A percentile compares a stretch with the other conserved stretches of the same genome.
Evolutionary conservation across 2,329 filamentous ascomycete genomes (phyloP).

Genomic region (Alternaria solani): DNA sequence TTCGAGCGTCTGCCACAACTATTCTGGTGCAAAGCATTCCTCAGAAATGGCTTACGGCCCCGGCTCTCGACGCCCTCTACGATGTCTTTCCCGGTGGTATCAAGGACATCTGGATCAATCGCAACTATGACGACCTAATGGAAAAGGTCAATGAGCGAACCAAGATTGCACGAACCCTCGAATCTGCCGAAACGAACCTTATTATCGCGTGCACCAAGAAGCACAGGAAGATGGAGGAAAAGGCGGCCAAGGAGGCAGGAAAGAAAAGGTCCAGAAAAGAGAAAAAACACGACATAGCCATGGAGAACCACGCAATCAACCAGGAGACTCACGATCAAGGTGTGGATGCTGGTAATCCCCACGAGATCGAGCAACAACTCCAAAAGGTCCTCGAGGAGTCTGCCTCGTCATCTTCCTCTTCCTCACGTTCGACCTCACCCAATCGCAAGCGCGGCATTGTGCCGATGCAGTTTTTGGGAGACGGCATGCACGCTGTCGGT

Average conservation of each 20-base stretch:
- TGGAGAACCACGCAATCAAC: conserved; percentile 63
- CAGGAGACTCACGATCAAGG: conserved; percentile 62
- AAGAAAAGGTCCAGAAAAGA: conserved; percentile 60
- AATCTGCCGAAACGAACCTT: conserved; percentile 83
- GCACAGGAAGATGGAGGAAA: conserved; percentile 72
- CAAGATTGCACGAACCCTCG: conserved; percentile 73
- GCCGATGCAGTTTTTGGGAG: conserved; percentile 59
- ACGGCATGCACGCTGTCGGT: conserved; percentile 53
- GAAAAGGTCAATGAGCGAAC: conserved; percentile 84
- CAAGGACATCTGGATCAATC: conserved; percentile 95
- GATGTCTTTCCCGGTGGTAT: conserved; percentile 97
- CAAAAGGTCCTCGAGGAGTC: conserved; percentile 54
- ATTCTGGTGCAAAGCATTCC: conserved; percentile 93
- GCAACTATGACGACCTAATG: conserved; percentile 82
- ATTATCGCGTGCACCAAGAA: conserved; percentile 81
- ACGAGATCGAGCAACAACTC: conserved; percentile 62
- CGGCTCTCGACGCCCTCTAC: conserved; percentile 83
- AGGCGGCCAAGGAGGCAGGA: conserved; percentile 71
- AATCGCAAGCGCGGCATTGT: conserved; percentile 39
- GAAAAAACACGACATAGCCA: conserved; percentile 70
- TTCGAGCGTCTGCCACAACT: conserved; percentile 92
- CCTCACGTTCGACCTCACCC: conserved; percentile 47
- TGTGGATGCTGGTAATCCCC: conserved; percentile 64
- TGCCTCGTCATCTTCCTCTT: conserved; percentile 42
- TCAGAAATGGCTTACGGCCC: conserved; percentile 84